Evolutionary conservation across 2,329 filamentous ascomycete species (phyloP), one percentile per base, ranked within the genome.

Genomic region (Paecilomyces dactylethromorphus): DNA sequence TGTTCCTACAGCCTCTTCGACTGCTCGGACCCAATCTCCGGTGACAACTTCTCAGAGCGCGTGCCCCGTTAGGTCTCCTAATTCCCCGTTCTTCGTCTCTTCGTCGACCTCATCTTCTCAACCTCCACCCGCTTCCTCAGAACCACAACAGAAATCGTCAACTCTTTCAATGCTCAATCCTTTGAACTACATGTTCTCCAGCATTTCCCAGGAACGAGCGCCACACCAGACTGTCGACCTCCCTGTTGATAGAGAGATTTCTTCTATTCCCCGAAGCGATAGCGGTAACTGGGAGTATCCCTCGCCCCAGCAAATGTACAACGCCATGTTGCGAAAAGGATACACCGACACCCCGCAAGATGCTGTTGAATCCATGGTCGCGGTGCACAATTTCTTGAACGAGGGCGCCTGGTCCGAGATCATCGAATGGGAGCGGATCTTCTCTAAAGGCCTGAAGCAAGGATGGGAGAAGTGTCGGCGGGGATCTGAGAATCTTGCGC

Each of bases 291-390:
- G 94, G 94, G 94, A 97, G 76, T 99, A 99, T 72, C 94, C 94
- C 0, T 97, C 92, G 0, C 93, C 94, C 0, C 94, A 99, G 78
- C 94, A 99, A 76, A 99, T 99, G 94, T 99, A 97, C 82, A 97
- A 99, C 70, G 94, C 94, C 7, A 88, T 99, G 77, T 79, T 97
- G 62, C 88, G 94, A 63, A 99, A 99, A 77, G 94, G 94, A 59
- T 94, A 97, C 76, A 92, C 89, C 0, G 92, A 97, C 72, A 97
- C 94, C 0, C 92, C 96, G 58, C 85, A 91, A 57, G 94, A 93
- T 21, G 92, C 92, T 3, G 92, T 99, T 13, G 92, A 97, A 76
- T 87, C 88, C 69, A 99, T 99, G 94, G 94, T 99, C 5, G 89
- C 91, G 0, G 91, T 97, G 11, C 94, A 99, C 81, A 99, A 99